A percentile compares a stretch with the other conserved stretches of the same genome.
These are phyloP conservation scores for Melaleuca quinquenervia DNA, from an alignment of 345 rosid genomes.

Conservation along the genomic window DNA sequence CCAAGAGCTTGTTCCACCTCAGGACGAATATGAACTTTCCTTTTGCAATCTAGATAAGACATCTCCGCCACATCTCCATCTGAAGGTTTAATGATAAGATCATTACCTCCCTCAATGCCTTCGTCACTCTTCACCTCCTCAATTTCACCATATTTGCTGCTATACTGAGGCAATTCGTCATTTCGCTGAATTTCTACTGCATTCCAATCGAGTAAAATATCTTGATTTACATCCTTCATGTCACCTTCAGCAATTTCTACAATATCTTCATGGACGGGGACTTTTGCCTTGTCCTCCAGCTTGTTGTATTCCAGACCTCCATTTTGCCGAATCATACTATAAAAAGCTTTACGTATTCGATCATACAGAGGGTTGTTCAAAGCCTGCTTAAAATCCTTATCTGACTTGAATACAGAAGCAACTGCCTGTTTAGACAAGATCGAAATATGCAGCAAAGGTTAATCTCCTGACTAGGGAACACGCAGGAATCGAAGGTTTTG, in stretches of 20 bases:
- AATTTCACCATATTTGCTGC: constrained; percentile 37
- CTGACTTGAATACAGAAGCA: constrained; percentile 40
- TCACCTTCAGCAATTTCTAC: not conserved
- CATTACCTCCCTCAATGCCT: constrained; percentile 5
- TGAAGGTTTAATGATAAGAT: not conserved
- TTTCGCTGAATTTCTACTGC: not conserved
- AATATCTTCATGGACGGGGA: not conserved
- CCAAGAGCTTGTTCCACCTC: constrained; percentile 67
- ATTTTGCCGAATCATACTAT: constrained; percentile 15
- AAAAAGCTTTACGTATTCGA: constrained; percentile 43
- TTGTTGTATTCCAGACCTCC: constrained; percentile 12
- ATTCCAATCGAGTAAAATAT: constrained; percentile 2
- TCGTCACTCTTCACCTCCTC: constrained; percentile 46
- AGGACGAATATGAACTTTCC: constrained; percentile 32
- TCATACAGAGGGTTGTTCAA: constrained; percentile 57
- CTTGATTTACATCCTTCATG: not conserved
- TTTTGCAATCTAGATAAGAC: constrained; percentile 2
- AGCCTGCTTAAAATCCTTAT: constrained; percentile 60
- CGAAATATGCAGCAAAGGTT: not conserved
- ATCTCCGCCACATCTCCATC: not conserved
- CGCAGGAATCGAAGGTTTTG: not conserved
- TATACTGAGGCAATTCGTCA: constrained; percentile 1
- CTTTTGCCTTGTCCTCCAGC: not conserved
- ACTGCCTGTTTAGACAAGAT: constrained; percentile 33
- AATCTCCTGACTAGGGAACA: not conserved